A percentile compares a stretch with the other conserved stretches of the same genome.
Conservation (phyloP, 352 stramenopile species). For the Peronospora belbahrii region DNA sequence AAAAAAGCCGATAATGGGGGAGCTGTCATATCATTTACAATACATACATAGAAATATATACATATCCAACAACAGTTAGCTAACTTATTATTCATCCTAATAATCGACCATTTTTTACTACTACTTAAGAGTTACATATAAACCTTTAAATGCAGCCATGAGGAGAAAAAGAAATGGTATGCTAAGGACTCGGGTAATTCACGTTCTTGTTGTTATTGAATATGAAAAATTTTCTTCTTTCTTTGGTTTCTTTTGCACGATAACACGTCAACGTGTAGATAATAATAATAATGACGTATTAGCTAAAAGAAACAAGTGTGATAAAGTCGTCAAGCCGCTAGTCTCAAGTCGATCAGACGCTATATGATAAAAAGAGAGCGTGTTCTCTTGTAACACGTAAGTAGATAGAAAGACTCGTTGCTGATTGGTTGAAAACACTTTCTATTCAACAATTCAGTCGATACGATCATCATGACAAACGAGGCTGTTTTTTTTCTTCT, state of each 20-base stretch:
- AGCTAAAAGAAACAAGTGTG: conserved; percentile 8
- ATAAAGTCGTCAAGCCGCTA: conserved; percentile 6
- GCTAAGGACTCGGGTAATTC: too few relatives aligned
- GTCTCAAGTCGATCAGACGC: conserved; percentile 14
- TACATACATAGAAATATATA: too few relatives aligned
- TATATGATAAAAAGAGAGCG: conserved; percentile 1
- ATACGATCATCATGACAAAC: not conserved
- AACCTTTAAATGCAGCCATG: conserved; percentile 77
- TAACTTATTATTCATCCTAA: too few relatives aligned
- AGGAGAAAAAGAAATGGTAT: too few relatives aligned
- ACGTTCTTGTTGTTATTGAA: conserved; percentile 3
- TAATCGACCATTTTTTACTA: too few relatives aligned
- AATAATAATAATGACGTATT: conserved; percentile 5
- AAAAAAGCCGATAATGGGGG: conserved; percentile 84
- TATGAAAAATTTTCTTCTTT: too few relatives aligned
- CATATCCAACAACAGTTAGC: too few relatives aligned
- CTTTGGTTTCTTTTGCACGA: conserved; percentile 12
- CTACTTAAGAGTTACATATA: conserved; percentile 2
- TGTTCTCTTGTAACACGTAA: conserved; percentile 13
- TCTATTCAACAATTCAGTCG: not conserved
- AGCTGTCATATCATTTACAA: conserved; percentile 24
- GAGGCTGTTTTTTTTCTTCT: too few relatives aligned
- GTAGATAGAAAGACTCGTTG: not conserved
- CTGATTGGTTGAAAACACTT: conserved; percentile 16
- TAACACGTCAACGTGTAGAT: conserved; percentile 12